Percentiles rank a stretch among this genome's conserved stretches.
These are phyloP conservation scores for Fulvia fulva DNA, from an alignment of 2,329 filamentous ascomycete genomes.

Conservation along the genomic window DNA sequence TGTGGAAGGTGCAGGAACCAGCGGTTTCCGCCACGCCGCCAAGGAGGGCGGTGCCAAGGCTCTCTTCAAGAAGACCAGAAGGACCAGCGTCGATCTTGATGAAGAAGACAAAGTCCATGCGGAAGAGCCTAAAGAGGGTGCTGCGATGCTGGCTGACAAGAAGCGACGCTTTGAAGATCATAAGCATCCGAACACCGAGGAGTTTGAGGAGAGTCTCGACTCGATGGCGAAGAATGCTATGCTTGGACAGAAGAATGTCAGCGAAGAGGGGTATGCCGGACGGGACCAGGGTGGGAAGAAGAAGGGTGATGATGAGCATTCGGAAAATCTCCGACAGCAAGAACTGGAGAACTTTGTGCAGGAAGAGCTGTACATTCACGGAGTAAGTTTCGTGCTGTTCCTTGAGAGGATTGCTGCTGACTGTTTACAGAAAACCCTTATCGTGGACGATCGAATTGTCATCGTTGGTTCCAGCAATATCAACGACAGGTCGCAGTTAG, in stretches of 20 bases:
- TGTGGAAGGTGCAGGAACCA: constrained; percentile 21
- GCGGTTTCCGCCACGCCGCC: constrained; percentile 32
- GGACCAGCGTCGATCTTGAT: constrained; percentile 21
- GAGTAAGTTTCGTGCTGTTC: constrained; percentile 43
- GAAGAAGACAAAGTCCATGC: constrained; percentile 20
- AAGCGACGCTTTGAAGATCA: constrained; percentile 23
- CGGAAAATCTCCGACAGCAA: constrained; percentile 55
- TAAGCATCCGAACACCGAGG: constrained; percentile 17
- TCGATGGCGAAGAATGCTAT: constrained; percentile 76
- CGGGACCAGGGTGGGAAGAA: constrained; percentile 21
- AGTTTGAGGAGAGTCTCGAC: constrained; percentile 40
- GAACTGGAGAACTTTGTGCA: constrained; percentile 89
- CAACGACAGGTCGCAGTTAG: constrained; percentile 85
- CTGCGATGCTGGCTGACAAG: constrained; percentile 16
- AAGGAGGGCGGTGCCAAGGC: constrained; percentile 23
- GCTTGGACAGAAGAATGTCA: constrained; percentile 60
- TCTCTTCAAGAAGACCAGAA: constrained; percentile 34
- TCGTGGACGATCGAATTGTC: constrained; percentile 80
- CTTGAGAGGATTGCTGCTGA: constrained; percentile 15
- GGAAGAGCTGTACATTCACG: constrained; percentile 93
- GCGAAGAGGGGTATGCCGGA: constrained; percentile 73
- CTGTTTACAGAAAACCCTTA: constrained; percentile 51
- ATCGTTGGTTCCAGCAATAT: constrained; percentile 69
- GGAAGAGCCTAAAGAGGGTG: constrained; percentile 16
- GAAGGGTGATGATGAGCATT: constrained; percentile 22